These are phyloP conservation scores for Neurospora sp. DNA, from an alignment of 495 filamentous ascomycete species.

Conservation along the genomic window DNA sequence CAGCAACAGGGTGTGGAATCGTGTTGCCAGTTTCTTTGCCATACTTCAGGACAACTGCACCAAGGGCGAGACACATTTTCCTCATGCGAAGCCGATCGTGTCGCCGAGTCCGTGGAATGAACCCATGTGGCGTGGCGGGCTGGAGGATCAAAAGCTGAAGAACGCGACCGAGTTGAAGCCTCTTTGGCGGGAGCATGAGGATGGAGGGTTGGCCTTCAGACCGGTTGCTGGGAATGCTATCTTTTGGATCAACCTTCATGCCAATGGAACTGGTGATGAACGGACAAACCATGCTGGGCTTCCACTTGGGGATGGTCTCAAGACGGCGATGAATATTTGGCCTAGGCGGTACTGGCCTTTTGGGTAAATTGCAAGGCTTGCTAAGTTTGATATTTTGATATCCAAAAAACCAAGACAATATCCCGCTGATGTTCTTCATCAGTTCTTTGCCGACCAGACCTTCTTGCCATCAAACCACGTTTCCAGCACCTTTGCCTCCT, in stretches of 20 bases:
- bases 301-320: slow-evolving; percentile 35
- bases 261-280: slow-evolving; percentile 36
- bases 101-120: slow-evolving; percentile 11
- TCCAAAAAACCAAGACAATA: not conserved
- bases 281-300: slow-evolving; percentile 42
- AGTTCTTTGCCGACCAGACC: slow-evolving; percentile 27
- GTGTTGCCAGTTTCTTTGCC: slow-evolving; percentile 40
- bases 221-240: slow-evolving; percentile 43
- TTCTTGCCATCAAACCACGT: slow-evolving; percentile 47
- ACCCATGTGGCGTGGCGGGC: slow-evolving; percentile 12
- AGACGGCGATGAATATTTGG: slow-evolving; percentile 52
- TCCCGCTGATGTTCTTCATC: not conserved
- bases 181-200: slow-evolving; percentile 35
- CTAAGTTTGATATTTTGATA: not conserved
- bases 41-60: slow-evolving; percentile 32
- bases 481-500: slow-evolving; percentile 41
- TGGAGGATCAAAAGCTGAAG: not conserved
- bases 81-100: slow-evolving; percentile 23
- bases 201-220: slow-evolving; percentile 41
- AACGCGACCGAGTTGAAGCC: slow-evolving; percentile 5
- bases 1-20: slow-evolving; percentile 28
- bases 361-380: slow-evolving; percentile 1
- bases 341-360: slow-evolving; percentile 28
- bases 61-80: slow-evolving; percentile 40
- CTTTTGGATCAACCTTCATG: slow-evolving; percentile 44